phyloP scores from a whole-genome alignment of 1,139 yeast genomes.

The Suhomyces bokatorum region DNA sequence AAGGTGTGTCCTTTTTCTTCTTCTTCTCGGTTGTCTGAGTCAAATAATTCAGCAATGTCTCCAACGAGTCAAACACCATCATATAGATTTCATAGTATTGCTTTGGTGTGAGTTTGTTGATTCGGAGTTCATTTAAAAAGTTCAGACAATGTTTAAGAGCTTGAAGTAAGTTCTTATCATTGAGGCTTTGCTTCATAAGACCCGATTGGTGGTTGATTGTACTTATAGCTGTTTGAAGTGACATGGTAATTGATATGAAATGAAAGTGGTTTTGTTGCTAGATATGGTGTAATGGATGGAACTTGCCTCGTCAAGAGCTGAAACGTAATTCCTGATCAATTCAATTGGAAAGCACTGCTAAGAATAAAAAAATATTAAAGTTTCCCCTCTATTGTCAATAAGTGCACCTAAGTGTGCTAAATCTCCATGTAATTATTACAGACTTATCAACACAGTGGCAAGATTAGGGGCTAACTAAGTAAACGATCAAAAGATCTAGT shows the following conservation, averaged over 20 bases:
- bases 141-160: constrained; percentile 87
- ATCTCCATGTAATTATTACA: background rate
- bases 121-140: constrained; percentile 78
- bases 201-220: constrained; percentile 70
- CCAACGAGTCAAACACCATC: constrained; percentile 80
- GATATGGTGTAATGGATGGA: background rate
- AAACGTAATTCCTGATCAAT: too few species aligned
- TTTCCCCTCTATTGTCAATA: background rate
- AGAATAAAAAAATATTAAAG: too few species aligned
- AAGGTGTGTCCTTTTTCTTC: constrained; percentile 44
- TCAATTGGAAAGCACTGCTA: too few species aligned
- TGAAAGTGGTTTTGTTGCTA: background rate
- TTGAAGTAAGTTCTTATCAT: constrained; percentile 72
- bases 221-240: constrained; percentile 52
- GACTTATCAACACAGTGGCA: background rate
- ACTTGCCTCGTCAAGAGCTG: background rate
- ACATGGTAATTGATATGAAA: constrained; percentile 1
- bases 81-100: constrained; percentile 93
- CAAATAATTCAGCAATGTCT: constrained; percentile 63
- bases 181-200: constrained; percentile 76
- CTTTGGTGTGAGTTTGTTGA: constrained; percentile 77
- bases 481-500: background rate
- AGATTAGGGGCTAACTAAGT: background rate
- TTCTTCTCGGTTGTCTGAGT: constrained; percentile 52
- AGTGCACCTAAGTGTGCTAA: background rate